Evolutionary conservation across 352 stramenopile species (phyloP), one percentile per base, ranked within the genome.

Genomic region (Globisporangium splendens): DNA sequence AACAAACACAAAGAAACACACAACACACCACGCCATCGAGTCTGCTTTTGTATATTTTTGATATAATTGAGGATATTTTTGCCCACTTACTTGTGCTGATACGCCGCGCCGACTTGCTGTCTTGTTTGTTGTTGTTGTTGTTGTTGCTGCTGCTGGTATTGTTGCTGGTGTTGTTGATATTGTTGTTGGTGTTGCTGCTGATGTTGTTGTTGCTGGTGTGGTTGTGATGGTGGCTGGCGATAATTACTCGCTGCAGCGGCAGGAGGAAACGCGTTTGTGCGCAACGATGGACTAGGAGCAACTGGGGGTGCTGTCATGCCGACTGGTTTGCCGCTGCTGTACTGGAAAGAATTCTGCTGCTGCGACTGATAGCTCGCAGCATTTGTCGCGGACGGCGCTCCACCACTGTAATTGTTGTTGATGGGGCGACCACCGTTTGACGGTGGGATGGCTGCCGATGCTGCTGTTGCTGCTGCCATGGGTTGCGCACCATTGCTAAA

Each of bases 91-190:
- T 43, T 43, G 38, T 43, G 10, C 11, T 17, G 38, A 43, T 43
- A 43, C 38, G 38, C 10, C 38, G 38, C 38, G 38, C 14, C 38
- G 10, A 43, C 38, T 13, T 43, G 50, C 13, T 20, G 33, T 47
- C 38, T 28, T 56, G 35, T 13, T 48, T 38, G n/a, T 56, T 56
- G 50, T 10, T 48, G 50, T 31, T 43, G 38, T 8, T 43, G 38
- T 31, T 31, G 24, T 31, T 31, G 24, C 12, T 59, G 53, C 1
- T 52, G 53, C 6, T 59, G 41, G 7, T 56, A 35, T 10, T 20
- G n/a, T 24, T 20, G 14, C 17, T 54, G 49, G 2, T 33, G n/a
- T 14, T 18, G 15, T 39, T 21, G 35, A 15, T 11, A 12, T 12
- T 17, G 17, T 44, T 42, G 31, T 31, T 31, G 24, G 5, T 5